Conservation (phyloP, 331 rosid species). For the Quercus tomentella region DNA sequence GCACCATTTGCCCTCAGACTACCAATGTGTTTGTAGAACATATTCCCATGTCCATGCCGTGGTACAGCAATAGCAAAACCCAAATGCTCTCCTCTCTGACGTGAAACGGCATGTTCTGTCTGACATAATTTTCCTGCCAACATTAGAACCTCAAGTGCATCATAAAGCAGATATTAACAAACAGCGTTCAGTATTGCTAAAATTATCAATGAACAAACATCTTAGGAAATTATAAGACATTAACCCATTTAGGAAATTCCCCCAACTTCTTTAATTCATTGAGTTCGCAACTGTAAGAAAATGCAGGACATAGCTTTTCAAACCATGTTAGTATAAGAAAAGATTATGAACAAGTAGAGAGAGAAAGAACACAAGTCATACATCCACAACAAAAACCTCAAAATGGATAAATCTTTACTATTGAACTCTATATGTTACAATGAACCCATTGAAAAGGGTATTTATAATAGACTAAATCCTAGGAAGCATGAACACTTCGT, state of each 20-base stretch:
- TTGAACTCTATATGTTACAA: no score
- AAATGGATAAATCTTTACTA: no score
- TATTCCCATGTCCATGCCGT: constrained; percentile 16
- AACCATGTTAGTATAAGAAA: no score
- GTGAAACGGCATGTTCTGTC: constrained; percentile 36
- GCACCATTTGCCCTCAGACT: constrained; percentile 24
- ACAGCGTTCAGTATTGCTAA: background rate
- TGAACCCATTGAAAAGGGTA: no score
- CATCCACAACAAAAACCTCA: no score
- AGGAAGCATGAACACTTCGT: no score
- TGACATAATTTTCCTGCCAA: constrained; percentile 53
- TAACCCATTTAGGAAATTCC: background rate
- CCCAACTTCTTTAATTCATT: background rate
- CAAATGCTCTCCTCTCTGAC: constrained; percentile 27
- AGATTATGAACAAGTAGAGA: no score
- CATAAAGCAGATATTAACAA: background rate
- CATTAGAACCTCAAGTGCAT: constrained; percentile 2
- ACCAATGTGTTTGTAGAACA: constrained; percentile 5
- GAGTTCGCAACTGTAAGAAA: background rate
- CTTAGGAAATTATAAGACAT: background rate
- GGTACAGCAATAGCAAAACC: constrained; percentile 16
- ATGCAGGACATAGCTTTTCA: no score
- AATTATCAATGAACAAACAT: background rate
- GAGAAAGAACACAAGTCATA: no score
- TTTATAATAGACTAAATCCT: no score